Conservation (phyloP, 768 basidiomycete species). For the Tylopilus sp. region DNA sequence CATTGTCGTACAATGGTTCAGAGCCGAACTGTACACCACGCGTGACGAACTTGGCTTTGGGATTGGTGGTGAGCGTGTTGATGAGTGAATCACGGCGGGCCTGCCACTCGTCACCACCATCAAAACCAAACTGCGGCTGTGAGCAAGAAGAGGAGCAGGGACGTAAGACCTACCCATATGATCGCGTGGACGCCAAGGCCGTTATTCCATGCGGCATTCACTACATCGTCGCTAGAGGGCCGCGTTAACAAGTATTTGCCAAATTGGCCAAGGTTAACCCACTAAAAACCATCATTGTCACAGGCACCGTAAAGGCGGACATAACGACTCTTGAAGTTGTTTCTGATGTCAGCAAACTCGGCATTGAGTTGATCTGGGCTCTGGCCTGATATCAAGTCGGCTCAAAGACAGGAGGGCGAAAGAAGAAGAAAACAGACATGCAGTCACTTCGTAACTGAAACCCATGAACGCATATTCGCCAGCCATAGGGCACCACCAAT, state of each 20-base stretch:
- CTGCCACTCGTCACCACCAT: constrained; percentile 45
- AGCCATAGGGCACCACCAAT: constrained; percentile 63
- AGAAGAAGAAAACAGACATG: constrained; percentile 40
- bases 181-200: constrained; percentile 70
- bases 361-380: constrained; percentile 43
- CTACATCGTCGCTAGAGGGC: constrained; percentile 46
- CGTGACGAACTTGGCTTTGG: constrained; percentile 61
- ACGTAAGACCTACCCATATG: constrained; percentile 54
- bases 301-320: constrained; percentile 49
- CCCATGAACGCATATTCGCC: constrained; percentile 76
- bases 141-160: background rate
- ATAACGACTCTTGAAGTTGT: constrained; percentile 60
- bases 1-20: constrained; percentile 62
- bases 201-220: constrained; percentile 66
- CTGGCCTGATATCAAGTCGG: constrained; percentile 46
- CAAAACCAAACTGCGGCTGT: constrained; percentile 35
- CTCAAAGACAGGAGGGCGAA: background rate
- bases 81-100: constrained; percentile 52
- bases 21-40: constrained; percentile 69
- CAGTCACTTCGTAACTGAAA: constrained; percentile 71
- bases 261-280: constrained; percentile 11
- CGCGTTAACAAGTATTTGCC: constrained; percentile 12
- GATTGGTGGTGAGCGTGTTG: constrained; percentile 51
- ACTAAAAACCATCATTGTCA: constrained; percentile 41
- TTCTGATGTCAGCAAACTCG: constrained; percentile 60